Conservation (phyloP, 257 asterid species). For the Misopates orontium region DNA sequence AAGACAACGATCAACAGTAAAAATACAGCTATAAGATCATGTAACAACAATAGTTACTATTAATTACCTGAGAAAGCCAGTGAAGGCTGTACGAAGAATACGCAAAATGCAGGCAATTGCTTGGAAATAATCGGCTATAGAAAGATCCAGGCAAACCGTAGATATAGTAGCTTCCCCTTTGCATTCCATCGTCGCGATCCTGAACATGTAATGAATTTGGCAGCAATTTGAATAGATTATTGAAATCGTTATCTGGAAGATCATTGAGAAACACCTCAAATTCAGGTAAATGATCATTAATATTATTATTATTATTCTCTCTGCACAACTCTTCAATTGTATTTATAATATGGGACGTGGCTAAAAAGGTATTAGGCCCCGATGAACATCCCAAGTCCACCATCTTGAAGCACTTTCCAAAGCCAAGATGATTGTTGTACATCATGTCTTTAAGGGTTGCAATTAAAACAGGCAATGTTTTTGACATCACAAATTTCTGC, state of each 20-base stretch:
- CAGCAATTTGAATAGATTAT: constrained; percentile 25
- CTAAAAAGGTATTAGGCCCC: constrained; percentile 33
- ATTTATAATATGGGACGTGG: constrained; percentile 22
- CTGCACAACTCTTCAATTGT: constrained; percentile 18
- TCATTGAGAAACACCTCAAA: constrained; percentile 32
- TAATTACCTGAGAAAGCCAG: too few relatives aligned
- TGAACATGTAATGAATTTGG: too few relatives aligned
- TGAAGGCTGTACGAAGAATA: too few relatives aligned
- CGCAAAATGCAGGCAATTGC: too few relatives aligned
- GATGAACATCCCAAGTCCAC: constrained; percentile 42
- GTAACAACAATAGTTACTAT: too few relatives aligned
- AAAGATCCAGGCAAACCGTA: too few relatives aligned
- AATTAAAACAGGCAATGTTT: constrained; percentile 21
- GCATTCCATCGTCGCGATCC: too few relatives aligned
- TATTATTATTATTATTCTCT: neutral
- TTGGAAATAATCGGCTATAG: too few relatives aligned
- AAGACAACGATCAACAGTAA: too few relatives aligned
- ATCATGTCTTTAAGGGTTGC: constrained; percentile 14
- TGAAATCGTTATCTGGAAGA: constrained; percentile 41
- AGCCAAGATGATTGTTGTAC: neutral
- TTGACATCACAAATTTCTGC: constrained; percentile 26
- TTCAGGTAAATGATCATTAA: neutral
- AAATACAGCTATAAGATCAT: too few relatives aligned
- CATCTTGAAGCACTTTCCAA: constrained; percentile 22
- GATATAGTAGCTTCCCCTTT: too few relatives aligned